Evolutionary conservation across 306 rosid species (phyloP), one percentile per base, ranked within the genome.

Genomic region (Acmispon strigosus): DNA sequence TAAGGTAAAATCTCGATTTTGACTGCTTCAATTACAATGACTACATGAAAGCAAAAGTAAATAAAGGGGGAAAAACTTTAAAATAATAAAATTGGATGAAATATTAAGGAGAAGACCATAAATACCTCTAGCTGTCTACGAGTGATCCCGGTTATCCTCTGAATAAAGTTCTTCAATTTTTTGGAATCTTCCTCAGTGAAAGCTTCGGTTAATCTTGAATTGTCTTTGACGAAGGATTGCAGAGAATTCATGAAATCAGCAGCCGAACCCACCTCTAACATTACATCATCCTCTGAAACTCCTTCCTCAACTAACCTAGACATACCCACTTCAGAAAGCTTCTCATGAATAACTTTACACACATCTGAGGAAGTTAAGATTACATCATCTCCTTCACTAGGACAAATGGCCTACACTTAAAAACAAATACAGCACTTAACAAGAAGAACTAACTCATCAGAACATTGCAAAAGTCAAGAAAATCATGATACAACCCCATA

Each of bases 101-200:
- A 66, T 39, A 29, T 63, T 20, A 27, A 45, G 72, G 41, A 29
- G 74, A 43, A 66, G 63, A 54, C 61, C 32, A 50, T 49, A 62
- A 52, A 72, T 88, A 93, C 98, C 97, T 93, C 84, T 20, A 93
- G 86, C 54, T 93, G 98, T 76, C 73, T 81, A 16, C 69, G 79
- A 63, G 94, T 93, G 51, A 85, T 80, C 19, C 97, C 89, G 42
- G 86, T 77, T 76, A 90, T 81, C 65, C 72, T 84, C 50, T 75
- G 86, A 80, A 84, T 78, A 66, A 90, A 74, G 7, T 79, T 84
- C 48, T 84, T 82, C 66, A 72, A 70, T 53, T 69, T 69, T 73
- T 32, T 75, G 44, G 76, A 69, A 57, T 73, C 70, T 2, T 66
- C 89, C 64, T 77, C 45, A 4, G 49, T 58, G 62, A 73, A 73